Percentiles rank a stretch among this genome's conserved stretches.
Evolutionary conservation across 2,329 filamentous ascomycete species (phyloP).

Genomic region (Alternaria sp.): DNA sequence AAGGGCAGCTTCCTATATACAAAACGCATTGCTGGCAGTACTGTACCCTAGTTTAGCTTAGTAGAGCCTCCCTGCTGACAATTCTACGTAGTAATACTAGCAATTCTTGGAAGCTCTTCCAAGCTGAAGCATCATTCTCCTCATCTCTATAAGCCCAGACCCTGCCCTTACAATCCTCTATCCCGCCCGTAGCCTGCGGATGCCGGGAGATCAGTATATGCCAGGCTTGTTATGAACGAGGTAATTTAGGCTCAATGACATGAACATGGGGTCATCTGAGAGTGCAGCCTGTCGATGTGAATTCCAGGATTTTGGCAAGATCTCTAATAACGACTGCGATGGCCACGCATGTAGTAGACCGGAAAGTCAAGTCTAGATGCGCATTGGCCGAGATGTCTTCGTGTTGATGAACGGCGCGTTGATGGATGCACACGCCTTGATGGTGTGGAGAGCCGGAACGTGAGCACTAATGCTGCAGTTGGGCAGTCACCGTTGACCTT

Average conservation of each 20-base stretch:
- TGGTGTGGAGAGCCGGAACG: conserved; percentile 11
- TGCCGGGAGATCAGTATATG: background rate
- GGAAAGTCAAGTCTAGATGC: background rate
- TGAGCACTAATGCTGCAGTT: conserved; percentile 13
- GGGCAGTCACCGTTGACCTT: conserved; percentile 1
- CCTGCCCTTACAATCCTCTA: background rate
- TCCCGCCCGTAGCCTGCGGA: background rate
- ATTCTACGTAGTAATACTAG: background rate
- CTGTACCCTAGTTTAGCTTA: background rate
- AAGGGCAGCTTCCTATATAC: background rate
- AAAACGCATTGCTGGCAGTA: background rate
- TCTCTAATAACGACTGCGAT: background rate
- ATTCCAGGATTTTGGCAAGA: background rate
- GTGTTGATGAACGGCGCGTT: background rate
- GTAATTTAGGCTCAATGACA: background rate
- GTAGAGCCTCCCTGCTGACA: background rate
- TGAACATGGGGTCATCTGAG: background rate
- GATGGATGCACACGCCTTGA: conserved; percentile 1
- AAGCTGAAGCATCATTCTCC: background rate
- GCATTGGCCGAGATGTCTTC: background rate
- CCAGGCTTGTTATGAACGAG: background rate
- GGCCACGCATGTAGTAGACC: background rate
- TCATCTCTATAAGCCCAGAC: background rate
- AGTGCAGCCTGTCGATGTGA: conserved; percentile 10
- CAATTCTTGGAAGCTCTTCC: background rate